Percentiles rank a stretch among this genome's conserved stretches.
Evolutionary conservation across 164 flowering plant genomes (phyloP).

Genomic region (Piper longum): DNA sequence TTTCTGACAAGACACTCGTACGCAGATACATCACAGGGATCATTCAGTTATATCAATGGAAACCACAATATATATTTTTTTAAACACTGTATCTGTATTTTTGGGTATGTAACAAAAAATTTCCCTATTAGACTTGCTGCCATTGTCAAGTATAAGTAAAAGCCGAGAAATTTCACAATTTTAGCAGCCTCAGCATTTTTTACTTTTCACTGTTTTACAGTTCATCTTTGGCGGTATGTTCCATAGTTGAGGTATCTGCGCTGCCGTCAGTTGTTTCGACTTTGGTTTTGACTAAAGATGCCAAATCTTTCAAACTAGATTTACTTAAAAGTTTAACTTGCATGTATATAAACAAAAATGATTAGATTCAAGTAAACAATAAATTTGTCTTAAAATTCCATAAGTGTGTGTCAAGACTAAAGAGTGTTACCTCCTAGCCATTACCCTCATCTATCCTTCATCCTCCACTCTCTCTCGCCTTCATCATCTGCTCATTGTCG

Average conservation of each 20-base stretch:
- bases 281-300: conserved; percentile 39
- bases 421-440: conserved; percentile 40
- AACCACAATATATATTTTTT: too few relatives aligned
- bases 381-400: neutral
- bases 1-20: too few relatives aligned
- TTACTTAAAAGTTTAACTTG: conserved; percentile 65
- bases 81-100: too few relatives aligned
- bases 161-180: neutral
- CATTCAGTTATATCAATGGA: too few relatives aligned
- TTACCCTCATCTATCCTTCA: too few relatives aligned
- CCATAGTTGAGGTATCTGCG: conserved; percentile 8
- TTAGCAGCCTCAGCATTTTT: neutral
- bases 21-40: too few relatives aligned
- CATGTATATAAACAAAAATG: conserved; percentile 5
- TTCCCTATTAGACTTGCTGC: too few relatives aligned
- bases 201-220: conserved; percentile 21
- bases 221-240: conserved; percentile 47
- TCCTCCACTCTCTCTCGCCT: too few relatives aligned
- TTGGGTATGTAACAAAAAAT: too few relatives aligned
- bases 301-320: conserved; percentile 60
- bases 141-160: neutral
- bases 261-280: conserved; percentile 22
- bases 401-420: neutral
- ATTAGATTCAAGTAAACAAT: neutral
- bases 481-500: too few relatives aligned